Percentiles rank a stretch among this genome's conserved stretches.
These are phyloP conservation scores for Pachysandra terminalis DNA, from an alignment of 164 flowering plant genomes.

Conservation along the genomic window DNA sequence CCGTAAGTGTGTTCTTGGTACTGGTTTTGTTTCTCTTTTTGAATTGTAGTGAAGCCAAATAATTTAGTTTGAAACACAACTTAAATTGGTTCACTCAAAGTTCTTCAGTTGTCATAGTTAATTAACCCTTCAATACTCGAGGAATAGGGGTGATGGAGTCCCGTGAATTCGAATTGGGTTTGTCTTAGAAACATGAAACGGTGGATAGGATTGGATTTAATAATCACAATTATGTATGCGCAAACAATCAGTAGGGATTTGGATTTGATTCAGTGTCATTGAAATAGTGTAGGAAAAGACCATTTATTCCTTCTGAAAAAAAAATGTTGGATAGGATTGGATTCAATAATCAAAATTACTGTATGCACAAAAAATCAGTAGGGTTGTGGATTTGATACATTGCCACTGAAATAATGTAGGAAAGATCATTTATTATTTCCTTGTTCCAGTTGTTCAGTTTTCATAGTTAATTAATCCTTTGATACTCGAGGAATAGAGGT, in stretches of 20 bases:
- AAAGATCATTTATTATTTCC: background rate
- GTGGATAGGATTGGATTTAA: too few species aligned
- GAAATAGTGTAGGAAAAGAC: background rate
- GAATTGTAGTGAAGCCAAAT: background rate
- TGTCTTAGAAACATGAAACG: background rate
- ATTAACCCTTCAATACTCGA: background rate
- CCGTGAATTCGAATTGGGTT: background rate
- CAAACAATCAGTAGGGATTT: background rate
- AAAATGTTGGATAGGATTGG: too few species aligned
- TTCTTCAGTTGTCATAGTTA: too few species aligned
- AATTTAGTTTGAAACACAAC: background rate
- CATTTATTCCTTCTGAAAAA: too few species aligned
- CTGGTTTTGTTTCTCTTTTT: background rate
- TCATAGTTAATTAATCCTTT: background rate
- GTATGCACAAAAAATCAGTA: background rate
- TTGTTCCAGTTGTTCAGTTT: too few species aligned
- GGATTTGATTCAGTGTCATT: background rate
- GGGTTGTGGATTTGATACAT: background rate
- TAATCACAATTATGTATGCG: background rate
- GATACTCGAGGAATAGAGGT: background rate
- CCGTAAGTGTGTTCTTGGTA: conserved; percentile 56
- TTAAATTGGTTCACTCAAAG: background rate
- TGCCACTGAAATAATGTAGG: background rate
- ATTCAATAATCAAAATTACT: background rate
- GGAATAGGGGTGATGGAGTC: background rate